Evolutionary conservation across 1,139 yeast genomes (phyloP), one percentile per base, ranked within the genome.

Genomic region (Meyerozyma athensensis): DNA sequence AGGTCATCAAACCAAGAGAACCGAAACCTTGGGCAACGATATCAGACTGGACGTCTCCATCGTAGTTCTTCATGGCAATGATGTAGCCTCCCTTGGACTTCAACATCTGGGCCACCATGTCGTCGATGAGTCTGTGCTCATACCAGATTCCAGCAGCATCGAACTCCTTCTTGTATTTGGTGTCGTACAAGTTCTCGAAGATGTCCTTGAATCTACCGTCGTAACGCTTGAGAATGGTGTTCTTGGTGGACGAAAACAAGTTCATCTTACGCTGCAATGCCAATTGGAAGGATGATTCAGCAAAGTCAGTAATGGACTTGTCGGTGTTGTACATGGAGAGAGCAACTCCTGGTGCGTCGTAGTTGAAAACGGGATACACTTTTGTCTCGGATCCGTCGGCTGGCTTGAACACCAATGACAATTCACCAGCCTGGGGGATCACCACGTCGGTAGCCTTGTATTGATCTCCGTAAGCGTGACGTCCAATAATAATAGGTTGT

Each of bases 21-120:
- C 97, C 97, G 56, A 89, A 90, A 28, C 97, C 97, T 68, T 90
- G 97, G 31, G 97, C 97, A 43, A 90, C 96, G 54, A 90, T 86
- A 61, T 90, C 97, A 21, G 95, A 84, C 68, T 89, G 95, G 42
- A 90, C 97, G 58, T 90, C 97, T 62, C 97, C 97, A 59, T 90
- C 97, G 65, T 90, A 90, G 72, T 90, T 90, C 73, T 90, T 90
- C 79, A 90, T 77, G 39, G 97, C 97, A 68, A 90, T 81, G 51
- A 90, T 83, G 64, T 76, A 90, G 12, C 97, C 97, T 53, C 97
- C 97, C 61, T 79, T 79, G 38, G 96, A 86, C 71, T 90, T 90
- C 63, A 90, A 70, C 96, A 90, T 90, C 70, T 90, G 97, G 17
- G 97, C 97, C 43, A 90, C 97, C 97, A 90, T 90, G 61, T 90